Base-by-base conservation (phyloP, 441 rosid species). In the Eutrema salsugineum region DNA sequence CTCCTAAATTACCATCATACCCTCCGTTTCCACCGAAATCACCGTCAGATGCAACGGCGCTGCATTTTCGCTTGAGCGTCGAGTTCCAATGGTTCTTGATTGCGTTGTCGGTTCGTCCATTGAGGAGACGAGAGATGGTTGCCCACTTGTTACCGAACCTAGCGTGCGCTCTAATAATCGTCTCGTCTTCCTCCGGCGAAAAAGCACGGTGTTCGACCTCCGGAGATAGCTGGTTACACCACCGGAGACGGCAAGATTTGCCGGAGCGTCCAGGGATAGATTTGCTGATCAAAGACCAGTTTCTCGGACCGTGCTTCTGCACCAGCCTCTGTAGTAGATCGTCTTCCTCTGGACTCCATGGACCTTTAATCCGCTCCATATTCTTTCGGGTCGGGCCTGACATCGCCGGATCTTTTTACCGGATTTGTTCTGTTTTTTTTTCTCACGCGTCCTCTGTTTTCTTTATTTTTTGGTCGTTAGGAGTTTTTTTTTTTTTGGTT, bases 81-180 rank as follows among this genome's bases (percentile, higher is more conserved):
- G 91, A 86, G 81, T 86, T 86, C 91, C 91, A 86, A 77, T 86
- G 91, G 22, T 85, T 87, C 72, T 87, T 87, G n/a, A 85, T 82
- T 17, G 89, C 89, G 86, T 87, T 87, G 73, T 85, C 89, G n/a
- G 91, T 87, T 24, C 91, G 83, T 20, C 91, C 91, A 54, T 81
- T 79, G 73, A 85, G 87, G 5, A 87, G 83, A n/a, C 89, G 83
- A 1, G 91, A 84, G 80, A 87, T 87, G 40, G 88, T 85, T 0
- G 91, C 91, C 91, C 91, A 87, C 78, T 87, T 87, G 79, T 87
- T 87, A 43, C 91, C 91, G 48, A 87, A 80, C 3, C 82, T 79
- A 5, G 87, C 87, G 50, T 85, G 89, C 6, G 91, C 87, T 5
- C 83, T 66, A 58, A 83, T 39, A 22, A 86, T 86, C 47, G 81